phyloP scores from a whole-genome alignment of 2,329 filamentous ascomycete genomes.

The Teratosphaeria pseudoeucalypti region DNA sequence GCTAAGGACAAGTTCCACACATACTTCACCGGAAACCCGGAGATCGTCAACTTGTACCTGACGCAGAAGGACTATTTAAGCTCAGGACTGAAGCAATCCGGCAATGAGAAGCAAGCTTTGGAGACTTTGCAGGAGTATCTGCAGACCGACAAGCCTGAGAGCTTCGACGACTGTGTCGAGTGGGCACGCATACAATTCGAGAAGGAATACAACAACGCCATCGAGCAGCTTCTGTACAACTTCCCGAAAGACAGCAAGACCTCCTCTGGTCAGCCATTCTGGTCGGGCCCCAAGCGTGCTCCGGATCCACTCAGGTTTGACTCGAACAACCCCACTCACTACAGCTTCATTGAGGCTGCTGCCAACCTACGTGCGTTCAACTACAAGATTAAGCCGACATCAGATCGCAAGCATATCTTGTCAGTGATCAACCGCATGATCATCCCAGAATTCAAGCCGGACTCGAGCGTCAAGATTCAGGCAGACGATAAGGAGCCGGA shows the following conservation, averaged over 20 bases:
- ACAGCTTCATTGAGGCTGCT: slow-evolving; percentile 75
- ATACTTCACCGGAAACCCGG: slow-evolving; percentile 84
- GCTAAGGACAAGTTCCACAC: slow-evolving; percentile 90
- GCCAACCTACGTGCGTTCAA: slow-evolving; percentile 96
- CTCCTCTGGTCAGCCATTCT: slow-evolving; percentile 82
- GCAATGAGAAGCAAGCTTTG: slow-evolving; percentile 86
- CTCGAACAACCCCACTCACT: slow-evolving; percentile 70
- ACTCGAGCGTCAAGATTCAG: slow-evolving; percentile 89
- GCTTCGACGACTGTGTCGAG: slow-evolving; percentile 90
- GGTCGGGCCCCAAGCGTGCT: slow-evolving; percentile 96
- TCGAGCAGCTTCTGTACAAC: slow-evolving; percentile 90
- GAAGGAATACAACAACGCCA: slow-evolving; percentile 92
- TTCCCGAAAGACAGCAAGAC: slow-evolving; percentile 92
- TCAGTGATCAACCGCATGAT: slow-evolving; percentile 86
- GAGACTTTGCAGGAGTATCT: slow-evolving; percentile 85
- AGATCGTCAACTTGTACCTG: slow-evolving; percentile 83
- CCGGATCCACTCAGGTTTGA: slow-evolving; percentile 88
- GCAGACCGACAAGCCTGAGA: slow-evolving; percentile 81
- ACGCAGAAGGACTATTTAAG: slow-evolving; percentile 85
- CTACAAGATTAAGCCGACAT: slow-evolving; percentile 74
- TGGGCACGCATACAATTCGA: slow-evolving; percentile 94
- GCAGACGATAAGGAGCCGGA: slow-evolving; percentile 92
- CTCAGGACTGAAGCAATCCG: slow-evolving; percentile 77
- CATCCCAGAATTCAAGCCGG: slow-evolving; percentile 86
- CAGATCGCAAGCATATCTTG: slow-evolving; percentile 57